Evolutionary conservation across 2,329 filamentous ascomycete species (phyloP), one percentile per base, ranked within the genome.

Genomic region (Calonectria henricotiae): DNA sequence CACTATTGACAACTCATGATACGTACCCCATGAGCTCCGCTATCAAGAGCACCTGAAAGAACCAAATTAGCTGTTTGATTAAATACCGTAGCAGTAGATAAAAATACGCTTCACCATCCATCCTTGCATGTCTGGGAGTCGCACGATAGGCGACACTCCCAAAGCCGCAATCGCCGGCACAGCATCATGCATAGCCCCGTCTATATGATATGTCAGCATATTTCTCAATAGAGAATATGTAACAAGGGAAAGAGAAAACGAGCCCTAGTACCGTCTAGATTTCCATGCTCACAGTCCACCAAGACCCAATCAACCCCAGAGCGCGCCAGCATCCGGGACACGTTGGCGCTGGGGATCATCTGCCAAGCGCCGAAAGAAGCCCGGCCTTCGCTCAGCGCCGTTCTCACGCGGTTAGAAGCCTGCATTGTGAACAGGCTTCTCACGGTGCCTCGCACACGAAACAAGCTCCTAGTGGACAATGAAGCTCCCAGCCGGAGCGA

Each of bases 301-400:
- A 92, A 84, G 11, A 94, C 88, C 86, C 91, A 93, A 77, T 93
- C 91, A 1, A 91, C 85, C 1, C 90, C 91, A 1, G 87, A 82
- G 65, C 89, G 84, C 1, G 92, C 90, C 58, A 94, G 82, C 20
- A 86, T 80, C 64, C 90, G 85, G 5, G 89, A 89, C 13, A 91
- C 82, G 71, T 91, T 91, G 51, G 86, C 84, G 0, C 89, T 88
- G 0, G 90, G 89, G 65, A 91, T 81, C 84, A 90, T 90, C 81
- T 92, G 90, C 90, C 89, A 92, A 64, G 88, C 83, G 4, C 90
- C 90, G 74, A 90, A 83, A 60, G 87, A 86, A 6, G 87, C 82
- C 27, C 82, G 83, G 62, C 83, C 85, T 71, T 86, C 83, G 27
- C 80, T 76, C 69, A 91, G 86, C n/a, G 84, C 84, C 67, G 83